Conservation (phyloP, 1,284 basidiomycete species). For the Sanguinoderma infundibulare region DNA sequence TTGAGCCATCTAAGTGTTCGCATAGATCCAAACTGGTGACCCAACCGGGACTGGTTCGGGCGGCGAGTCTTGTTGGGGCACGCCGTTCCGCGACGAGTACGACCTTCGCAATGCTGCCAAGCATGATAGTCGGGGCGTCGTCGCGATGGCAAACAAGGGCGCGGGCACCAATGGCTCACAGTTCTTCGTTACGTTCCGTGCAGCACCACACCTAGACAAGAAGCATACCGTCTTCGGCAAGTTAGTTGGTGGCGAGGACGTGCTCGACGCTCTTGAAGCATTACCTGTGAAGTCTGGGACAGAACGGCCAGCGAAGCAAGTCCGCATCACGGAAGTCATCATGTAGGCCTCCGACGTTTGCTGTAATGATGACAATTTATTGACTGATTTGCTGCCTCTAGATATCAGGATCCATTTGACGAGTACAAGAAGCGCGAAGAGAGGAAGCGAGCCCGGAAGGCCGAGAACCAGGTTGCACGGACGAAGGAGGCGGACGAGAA, state of each 20-base stretch:
- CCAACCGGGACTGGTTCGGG: slow-evolving; percentile 96
- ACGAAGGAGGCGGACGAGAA: slow-evolving; percentile 49
- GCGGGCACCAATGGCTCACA: slow-evolving; percentile 89
- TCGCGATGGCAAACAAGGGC: slow-evolving; percentile 95
- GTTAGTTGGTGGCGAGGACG: slow-evolving; percentile 92
- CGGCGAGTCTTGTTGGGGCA: slow-evolving; percentile 94
- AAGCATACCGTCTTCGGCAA: slow-evolving; percentile 98
- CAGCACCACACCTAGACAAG: slow-evolving; percentile 79
- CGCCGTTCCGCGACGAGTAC: slow-evolving; percentile 93
- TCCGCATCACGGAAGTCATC: slow-evolving; percentile 78
- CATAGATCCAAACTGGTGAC: slow-evolving; percentile 92
- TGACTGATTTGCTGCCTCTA: slow-evolving; percentile 32
- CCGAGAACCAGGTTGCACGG: slow-evolving; percentile 29
- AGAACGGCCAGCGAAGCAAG: slow-evolving; percentile 84
- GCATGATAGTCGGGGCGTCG: slow-evolving; percentile 79
- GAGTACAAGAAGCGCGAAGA: slow-evolving; percentile 79
- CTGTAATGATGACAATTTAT: background rate
- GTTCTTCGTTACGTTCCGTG: slow-evolving; percentile 88
- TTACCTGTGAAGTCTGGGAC: slow-evolving; percentile 83
- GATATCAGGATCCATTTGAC: slow-evolving; percentile 86
- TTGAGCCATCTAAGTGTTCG: background rate
- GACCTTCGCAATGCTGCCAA: slow-evolving; percentile 84
- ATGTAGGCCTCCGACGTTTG: slow-evolving; percentile 56
- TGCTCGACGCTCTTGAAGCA: slow-evolving; percentile 84
- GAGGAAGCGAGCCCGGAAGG: slow-evolving; percentile 73